A percentile compares a stretch with the other conserved stretches of the same genome.
Evolutionary conservation across 176 grass and related monocot genomes (phyloP).

Genomic region (Otatea glauca): DNA sequence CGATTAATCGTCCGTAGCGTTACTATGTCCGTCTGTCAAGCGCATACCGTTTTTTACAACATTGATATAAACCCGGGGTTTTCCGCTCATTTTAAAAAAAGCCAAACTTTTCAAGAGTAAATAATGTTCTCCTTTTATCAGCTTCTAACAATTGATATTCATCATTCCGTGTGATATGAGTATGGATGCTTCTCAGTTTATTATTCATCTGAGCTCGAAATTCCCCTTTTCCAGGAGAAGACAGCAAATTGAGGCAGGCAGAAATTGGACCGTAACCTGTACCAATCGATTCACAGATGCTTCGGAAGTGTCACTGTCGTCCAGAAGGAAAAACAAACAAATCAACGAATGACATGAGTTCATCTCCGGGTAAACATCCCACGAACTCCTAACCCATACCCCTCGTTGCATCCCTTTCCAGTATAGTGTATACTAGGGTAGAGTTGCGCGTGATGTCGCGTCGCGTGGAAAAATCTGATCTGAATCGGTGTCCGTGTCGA

Average conservation of each 20-base stretch:
- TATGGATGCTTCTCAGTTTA: neutral
- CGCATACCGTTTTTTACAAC: too few species aligned
- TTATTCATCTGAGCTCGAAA: neutral
- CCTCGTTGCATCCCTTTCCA: neutral
- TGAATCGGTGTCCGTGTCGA: too few species aligned
- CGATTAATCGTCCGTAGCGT: too few species aligned
- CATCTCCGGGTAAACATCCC: neutral
- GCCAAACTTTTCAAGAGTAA: neutral
- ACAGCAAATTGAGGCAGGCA: neutral
- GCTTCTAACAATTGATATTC: neutral
- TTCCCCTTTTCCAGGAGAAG: constrained; percentile 35
- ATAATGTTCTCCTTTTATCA: neutral
- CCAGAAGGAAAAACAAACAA: constrained; percentile 7
- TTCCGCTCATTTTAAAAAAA: neutral
- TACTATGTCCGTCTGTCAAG: too few species aligned
- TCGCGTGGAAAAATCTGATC: too few species aligned
- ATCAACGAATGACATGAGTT: neutral
- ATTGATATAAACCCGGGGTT: neutral
- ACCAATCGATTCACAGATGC: neutral
- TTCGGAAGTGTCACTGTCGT: neutral
- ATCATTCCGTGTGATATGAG: neutral
- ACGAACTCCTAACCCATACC: neutral
- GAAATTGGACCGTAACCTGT: neutral
- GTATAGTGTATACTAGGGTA: neutral
- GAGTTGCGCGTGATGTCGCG: too few species aligned